phyloP scores from a whole-genome alignment of 2,329 filamentous ascomycete species.

The Graphiopsis chlorocephala region DNA sequence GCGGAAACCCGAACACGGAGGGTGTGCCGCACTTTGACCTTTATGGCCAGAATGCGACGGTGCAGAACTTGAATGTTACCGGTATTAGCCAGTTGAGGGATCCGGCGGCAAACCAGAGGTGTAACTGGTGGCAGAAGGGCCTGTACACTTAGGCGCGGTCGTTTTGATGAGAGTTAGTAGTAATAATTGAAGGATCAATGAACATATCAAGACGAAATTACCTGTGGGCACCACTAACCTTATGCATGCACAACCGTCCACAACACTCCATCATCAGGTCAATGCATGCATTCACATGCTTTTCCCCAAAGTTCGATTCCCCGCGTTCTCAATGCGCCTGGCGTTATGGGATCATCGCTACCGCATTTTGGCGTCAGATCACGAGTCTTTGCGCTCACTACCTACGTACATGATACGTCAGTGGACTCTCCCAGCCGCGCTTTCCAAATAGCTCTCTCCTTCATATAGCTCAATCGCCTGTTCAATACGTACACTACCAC shows the following conservation, averaged over 20 bases:
- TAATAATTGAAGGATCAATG: neutral
- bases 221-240: neutral
- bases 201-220: neutral
- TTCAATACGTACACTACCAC: neutral
- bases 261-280: neutral
- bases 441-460: neutral
- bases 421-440: neutral
- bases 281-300: constrained; percentile 4
- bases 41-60: constrained; percentile 45
- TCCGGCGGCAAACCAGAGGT: constrained; percentile 47
- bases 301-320: neutral
- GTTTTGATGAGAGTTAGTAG: neutral
- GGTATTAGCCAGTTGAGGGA: constrained; percentile 45
- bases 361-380: neutral
- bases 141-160: constrained; percentile 34
- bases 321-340: neutral
- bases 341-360: neutral
- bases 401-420: neutral
- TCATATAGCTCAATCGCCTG: neutral
- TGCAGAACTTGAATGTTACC: constrained; percentile 45
- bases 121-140: constrained; percentile 54
- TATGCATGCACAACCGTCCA: neutral
- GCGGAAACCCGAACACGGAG: constrained; percentile 38
- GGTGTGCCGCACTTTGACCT: constrained; percentile 45
- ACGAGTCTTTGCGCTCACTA: neutral